A percentile compares a stretch with the other conserved stretches of the same genome.
These are phyloP conservation scores for Mesembryanthemum crystallinum DNA, from an alignment of 148 eudicot species.

Conservation along the genomic window DNA sequence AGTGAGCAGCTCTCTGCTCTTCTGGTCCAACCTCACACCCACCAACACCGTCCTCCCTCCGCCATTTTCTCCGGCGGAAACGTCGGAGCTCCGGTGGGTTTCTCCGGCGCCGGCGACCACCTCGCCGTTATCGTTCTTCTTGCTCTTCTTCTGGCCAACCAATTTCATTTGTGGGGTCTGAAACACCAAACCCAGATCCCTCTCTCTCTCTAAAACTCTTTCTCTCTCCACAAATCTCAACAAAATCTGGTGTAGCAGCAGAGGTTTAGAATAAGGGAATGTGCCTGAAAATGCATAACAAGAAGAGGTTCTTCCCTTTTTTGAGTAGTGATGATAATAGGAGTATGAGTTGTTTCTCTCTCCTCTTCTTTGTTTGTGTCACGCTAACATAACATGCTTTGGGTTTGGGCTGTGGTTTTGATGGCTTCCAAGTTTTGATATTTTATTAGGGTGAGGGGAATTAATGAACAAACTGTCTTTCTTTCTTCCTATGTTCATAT, in stretches of 20 bases:
- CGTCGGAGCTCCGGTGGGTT: neutral
- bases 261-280: neutral
- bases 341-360: neutral
- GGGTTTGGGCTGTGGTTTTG: no score
- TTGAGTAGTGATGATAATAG: no score
- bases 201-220: neutral
- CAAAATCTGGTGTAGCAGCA: no score
- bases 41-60: constrained; percentile 37
- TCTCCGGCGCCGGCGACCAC: constrained; percentile 17
- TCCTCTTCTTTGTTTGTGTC: neutral
- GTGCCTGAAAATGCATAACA: constrained; percentile 5
- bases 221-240: neutral
- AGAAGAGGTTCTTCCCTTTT: neutral
- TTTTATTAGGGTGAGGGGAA: no score
- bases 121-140: neutral
- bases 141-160: neutral
- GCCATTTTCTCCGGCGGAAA: neutral
- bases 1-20: constrained; percentile 46
- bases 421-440: no score
- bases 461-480: no score
- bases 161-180: constrained; percentile 23
- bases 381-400: neutral
- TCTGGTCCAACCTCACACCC: constrained; percentile 42
- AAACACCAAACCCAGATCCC: neutral
- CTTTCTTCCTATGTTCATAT: no score